A percentile compares a stretch with the other conserved stretches of the same genome.
These are phyloP conservation scores for Garcia nutans DNA, from an alignment of 345 rosid genomes.

Conservation along the genomic window DNA sequence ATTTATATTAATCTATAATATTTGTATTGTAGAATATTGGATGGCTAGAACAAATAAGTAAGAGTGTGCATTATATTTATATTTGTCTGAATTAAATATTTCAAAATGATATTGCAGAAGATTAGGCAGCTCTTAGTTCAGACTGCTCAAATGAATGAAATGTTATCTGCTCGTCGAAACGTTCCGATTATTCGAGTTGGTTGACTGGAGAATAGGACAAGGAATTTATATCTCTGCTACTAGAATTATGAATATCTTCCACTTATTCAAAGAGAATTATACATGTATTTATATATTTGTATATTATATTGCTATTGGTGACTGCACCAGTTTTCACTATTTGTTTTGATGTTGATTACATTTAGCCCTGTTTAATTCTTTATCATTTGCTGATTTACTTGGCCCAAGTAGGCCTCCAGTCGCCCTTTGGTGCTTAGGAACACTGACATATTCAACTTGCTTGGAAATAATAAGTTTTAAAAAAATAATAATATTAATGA, in stretches of 20 bases:
- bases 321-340: neutral
- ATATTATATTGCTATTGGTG: neutral
- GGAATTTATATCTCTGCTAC: neutral
- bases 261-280: neutral
- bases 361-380: no score
- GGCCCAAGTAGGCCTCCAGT: no score
- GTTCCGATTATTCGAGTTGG: slow-evolving; percentile 46
- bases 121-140: slow-evolving; percentile 45
- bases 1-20: no score
- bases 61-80: neutral
- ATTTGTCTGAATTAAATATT: neutral
- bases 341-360: no score
- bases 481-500: no score
- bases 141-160: slow-evolving; percentile 39
- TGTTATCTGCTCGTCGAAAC: slow-evolving; percentile 32
- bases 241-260: neutral
- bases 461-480: no score
- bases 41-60: no score
- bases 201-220: slow-evolving; percentile 5
- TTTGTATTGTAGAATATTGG: no score
- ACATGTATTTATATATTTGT: neutral
- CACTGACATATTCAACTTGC: no score
- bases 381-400: no score
- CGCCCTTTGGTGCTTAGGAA: no score
- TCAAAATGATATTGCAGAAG: slow-evolving; percentile 33